Conservation (phyloP, 306 rosid genomes). For the Gastrolobium villosum region DNA sequence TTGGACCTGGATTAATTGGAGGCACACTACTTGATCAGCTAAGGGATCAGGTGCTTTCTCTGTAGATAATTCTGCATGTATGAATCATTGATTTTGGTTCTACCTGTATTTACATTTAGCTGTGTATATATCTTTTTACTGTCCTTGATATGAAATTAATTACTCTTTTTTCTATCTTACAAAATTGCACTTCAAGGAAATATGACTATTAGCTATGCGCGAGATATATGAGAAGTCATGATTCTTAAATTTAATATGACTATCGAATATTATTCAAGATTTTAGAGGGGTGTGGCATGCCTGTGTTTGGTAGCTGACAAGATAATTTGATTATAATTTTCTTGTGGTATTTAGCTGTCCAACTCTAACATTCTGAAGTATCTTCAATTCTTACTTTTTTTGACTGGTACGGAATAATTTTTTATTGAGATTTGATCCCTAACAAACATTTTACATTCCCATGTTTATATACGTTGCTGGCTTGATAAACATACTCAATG, state of each 20-base stretch:
- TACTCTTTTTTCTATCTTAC: slow-evolving; percentile 4
- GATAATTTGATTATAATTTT: neutral
- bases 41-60: slow-evolving; percentile 87
- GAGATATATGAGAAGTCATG: neutral
- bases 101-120: slow-evolving; percentile 27
- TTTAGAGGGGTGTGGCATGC: neutral
- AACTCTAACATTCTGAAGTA: neutral
- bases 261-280: neutral
- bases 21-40: slow-evolving; percentile 93
- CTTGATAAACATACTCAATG: slow-evolving; percentile 32
- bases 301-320: neutral
- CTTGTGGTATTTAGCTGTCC: slow-evolving; percentile 11
- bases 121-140: slow-evolving; percentile 17
- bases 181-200: slow-evolving; percentile 27
- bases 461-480: slow-evolving; percentile 32
- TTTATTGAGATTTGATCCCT: slow-evolving; percentile 1
- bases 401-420: neutral
- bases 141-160: slow-evolving; percentile 12
- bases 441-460: slow-evolving; percentile 20
- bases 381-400: slow-evolving; percentile 23
- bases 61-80: slow-evolving; percentile 9
- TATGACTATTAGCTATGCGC: neutral
- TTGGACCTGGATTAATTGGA: slow-evolving; percentile 99
- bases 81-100: slow-evolving; percentile 14
- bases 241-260: neutral